Conservation (phyloP, 441 rosid species). For the Capsella rubella region DNA sequence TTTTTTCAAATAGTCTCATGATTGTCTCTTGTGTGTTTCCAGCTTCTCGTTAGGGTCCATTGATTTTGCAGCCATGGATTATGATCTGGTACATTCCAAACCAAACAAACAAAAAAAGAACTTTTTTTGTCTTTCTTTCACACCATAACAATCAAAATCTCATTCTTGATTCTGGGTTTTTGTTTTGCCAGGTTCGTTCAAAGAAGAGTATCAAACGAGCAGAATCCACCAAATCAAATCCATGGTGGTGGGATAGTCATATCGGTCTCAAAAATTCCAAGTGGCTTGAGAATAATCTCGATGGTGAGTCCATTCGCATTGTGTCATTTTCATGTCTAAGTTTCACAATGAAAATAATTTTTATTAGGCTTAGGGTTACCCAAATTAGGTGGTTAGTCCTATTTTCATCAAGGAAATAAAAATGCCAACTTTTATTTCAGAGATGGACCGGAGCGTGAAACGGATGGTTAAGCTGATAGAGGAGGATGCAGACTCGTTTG, state of each 20-base stretch:
- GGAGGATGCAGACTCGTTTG: conserved; percentile 63
- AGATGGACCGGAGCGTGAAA: conserved; percentile 57
- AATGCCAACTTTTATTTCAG: conserved; percentile 42
- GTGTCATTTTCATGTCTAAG: conserved; percentile 9
- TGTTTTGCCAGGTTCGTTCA: conserved; percentile 41
- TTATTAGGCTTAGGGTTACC: conserved; percentile 7
- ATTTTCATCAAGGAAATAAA: conserved; percentile 1
- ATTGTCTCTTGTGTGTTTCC: conserved; percentile 44
- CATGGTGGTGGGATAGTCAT: conserved; percentile 56
- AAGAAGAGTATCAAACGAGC: conserved; percentile 43
- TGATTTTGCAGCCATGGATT: conserved; percentile 44
- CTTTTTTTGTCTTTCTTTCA: conserved; percentile 11
- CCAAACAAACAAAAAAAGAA: not conserved
- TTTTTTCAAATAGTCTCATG: conserved; percentile 34
- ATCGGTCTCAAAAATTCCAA: conserved; percentile 49
- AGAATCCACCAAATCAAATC: conserved; percentile 45
- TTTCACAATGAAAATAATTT: conserved; percentile 32
- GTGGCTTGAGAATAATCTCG: conserved; percentile 58
- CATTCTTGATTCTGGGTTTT: conserved; percentile 35
- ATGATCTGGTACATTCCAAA: conserved; percentile 41
- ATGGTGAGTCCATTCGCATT: conserved; percentile 47
- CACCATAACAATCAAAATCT: conserved; percentile 26
- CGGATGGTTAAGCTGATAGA: conserved; percentile 52
- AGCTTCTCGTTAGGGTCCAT: conserved; percentile 42
- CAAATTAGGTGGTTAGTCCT: conserved; percentile 31